These are phyloP conservation scores for Aegle marmelos DNA, from an alignment of 345 rosid genomes.

Conservation along the genomic window DNA sequence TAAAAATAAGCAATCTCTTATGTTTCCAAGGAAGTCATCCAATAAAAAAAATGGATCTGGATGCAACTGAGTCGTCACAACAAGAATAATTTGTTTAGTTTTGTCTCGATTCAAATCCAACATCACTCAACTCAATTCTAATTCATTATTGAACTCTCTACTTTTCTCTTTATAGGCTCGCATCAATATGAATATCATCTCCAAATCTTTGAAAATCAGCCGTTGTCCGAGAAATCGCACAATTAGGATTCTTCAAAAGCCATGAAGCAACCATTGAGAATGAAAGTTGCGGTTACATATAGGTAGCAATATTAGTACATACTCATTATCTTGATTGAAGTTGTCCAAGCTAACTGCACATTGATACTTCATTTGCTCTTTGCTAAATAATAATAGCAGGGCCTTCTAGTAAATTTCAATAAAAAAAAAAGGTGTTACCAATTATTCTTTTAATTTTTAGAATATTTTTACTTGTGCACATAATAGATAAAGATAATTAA, in stretches of 20 bases:
- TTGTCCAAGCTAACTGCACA: constrained; percentile 62
- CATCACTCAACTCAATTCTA: neutral
- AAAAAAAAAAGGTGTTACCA: no score
- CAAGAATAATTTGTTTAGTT: neutral
- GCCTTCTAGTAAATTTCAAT: neutral
- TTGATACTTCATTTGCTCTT: constrained; percentile 27
- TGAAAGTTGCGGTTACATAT: constrained; percentile 46
- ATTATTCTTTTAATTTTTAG: no score
- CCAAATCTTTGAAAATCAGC: constrained; percentile 26
- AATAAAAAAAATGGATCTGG: neutral
- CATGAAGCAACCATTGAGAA: constrained; percentile 48
- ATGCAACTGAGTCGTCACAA: neutral
- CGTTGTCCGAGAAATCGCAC: constrained; percentile 45
- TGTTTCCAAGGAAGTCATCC: neutral
- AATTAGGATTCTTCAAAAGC: constrained; percentile 51
- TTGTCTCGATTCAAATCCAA: neutral
- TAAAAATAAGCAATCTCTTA: neutral
- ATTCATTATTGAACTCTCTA: neutral
- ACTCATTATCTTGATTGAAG: constrained; percentile 50
- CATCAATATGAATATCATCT: constrained; percentile 8
- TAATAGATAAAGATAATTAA: no score
- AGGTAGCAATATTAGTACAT: constrained; percentile 38
- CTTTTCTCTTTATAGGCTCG: neutral
- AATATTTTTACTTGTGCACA: no score
- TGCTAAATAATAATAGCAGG: constrained; percentile 34